Conservation (phyloP, 805 yeast genomes). For the Wickerhamia fluorescens region DNA sequence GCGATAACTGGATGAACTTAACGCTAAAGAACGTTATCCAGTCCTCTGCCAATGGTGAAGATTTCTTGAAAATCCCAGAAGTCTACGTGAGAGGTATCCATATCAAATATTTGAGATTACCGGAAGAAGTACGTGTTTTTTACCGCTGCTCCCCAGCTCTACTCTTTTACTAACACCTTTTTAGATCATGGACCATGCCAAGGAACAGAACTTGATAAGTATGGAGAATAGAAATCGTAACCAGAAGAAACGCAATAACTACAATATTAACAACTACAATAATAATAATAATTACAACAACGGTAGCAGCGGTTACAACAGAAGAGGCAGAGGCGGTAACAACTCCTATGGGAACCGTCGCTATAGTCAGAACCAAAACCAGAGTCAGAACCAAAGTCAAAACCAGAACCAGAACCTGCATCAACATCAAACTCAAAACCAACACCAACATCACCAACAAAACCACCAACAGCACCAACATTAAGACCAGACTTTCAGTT, state of each 20-base stretch:
- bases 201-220: constrained; percentile 51
- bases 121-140: constrained; percentile 58
- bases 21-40: constrained; percentile 72
- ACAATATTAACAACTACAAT: constrained; percentile 15
- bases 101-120: constrained; percentile 69
- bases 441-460: no score
- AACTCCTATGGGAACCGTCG: not conserved
- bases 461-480: no score
- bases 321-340: constrained; percentile 20
- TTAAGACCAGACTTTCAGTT: no score
- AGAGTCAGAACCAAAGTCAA: constrained; percentile 14
- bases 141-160: no score
- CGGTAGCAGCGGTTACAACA: constrained; percentile 14
- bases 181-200: constrained; percentile 66
- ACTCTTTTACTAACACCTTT: constrained; percentile 9
- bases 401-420: constrained; percentile 13
- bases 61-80: constrained; percentile 58
- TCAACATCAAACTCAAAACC: constrained; percentile 7
- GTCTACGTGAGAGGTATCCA: constrained; percentile 81
- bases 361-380: constrained; percentile 17
- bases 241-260: constrained; percentile 37
- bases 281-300: constrained; percentile 10
- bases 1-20: constrained; percentile 95
- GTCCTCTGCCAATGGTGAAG: constrained; percentile 53
- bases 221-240: constrained; percentile 44